Base-by-base conservation (phyloP, 805 yeast genomes). In the Hanseniaspora vineae region DNA sequence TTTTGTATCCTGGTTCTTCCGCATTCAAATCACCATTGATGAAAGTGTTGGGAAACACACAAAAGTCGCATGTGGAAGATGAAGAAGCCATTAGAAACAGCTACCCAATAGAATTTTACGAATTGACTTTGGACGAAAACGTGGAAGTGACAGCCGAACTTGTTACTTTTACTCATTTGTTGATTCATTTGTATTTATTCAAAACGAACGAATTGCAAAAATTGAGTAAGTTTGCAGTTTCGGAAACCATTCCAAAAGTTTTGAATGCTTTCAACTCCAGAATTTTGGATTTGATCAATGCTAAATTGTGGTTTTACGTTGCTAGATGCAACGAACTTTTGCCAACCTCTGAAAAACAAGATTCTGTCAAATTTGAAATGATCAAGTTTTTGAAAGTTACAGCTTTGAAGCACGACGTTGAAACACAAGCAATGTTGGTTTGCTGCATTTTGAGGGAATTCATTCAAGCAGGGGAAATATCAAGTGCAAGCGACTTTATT, bases 251-350 rank as follows among this genome's bases (percentile, higher is more conserved):
- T 13, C 68, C 79, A 46, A 72, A 54, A 50, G 64, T 62, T 31
- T 55, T 87, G 60, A 73, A 75, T 49, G 64, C 71, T 13, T 82
- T 82, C 67, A 43, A 42, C 17, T 78, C 83, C 54, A 77, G 97
- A 53, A 76, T 94, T 4, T 69, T 90, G 54, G 97, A 92, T 66
- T 78, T 84, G 57, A 74, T 92, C 50, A 79, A 79, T 53, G 92
- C 97, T 14, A 90, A 89, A 64, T 73, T 84, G 51, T 92, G 97
- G 97, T 92, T 90, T 62, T 90, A 88, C 68, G 74, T 84, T 55
- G 74, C 81, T 42, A 19, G 95, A 64, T 76, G 88, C 1, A 77
- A 78, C 54, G 97, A 90, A 68, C 67, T 81, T 48, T 17, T 37
- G 10, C 19, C 40, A n/a, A 10, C 19, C 6, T 59, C 69, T 31